phyloP scores from a whole-genome alignment of 1,139 yeast genomes.

The Suhomyces terraborum region DNA sequence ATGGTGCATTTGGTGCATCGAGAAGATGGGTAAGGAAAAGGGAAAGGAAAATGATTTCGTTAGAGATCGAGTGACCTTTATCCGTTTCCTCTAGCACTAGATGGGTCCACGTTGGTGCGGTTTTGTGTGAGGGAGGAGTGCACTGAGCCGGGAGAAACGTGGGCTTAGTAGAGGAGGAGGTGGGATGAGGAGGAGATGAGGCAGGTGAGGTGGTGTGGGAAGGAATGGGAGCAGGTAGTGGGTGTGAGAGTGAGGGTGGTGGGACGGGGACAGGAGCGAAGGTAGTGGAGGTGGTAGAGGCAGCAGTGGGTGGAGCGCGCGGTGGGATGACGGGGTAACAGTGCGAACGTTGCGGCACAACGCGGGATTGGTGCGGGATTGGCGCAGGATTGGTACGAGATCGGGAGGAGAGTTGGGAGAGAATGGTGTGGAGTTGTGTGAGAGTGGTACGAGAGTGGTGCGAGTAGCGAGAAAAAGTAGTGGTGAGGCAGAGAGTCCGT shows the following conservation, averaged over 20 bases:
- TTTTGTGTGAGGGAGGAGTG: conserved; percentile 7
- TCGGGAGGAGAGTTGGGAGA: no score
- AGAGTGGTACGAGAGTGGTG: no score
- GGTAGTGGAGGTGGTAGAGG: not conserved
- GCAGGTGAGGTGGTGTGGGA: no score
- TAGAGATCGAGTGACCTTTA: conserved; percentile 13
- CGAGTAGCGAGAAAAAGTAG: no score
- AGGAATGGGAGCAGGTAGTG: not conserved
- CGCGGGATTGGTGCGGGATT: no score
- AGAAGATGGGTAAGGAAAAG: not conserved
- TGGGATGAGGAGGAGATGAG: no score
- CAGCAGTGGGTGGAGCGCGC: not conserved
- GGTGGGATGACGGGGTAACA: no score
- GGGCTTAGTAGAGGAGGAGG: not conserved
- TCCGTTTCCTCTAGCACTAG: conserved; percentile 7
- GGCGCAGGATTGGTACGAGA: no score
- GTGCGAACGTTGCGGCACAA: no score
- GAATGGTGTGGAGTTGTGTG: no score
- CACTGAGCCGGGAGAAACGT: conserved; percentile 6
- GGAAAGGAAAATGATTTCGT: not conserved
- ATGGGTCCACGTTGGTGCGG: conserved; percentile 14
- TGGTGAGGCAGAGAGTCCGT: no score
- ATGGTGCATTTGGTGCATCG: conserved; percentile 39
- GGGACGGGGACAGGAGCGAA: no score
- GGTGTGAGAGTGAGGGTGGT: not conserved